These are phyloP conservation scores for Cordia subcordata DNA, from an alignment of 257 asterid genomes.

Conservation along the genomic window DNA sequence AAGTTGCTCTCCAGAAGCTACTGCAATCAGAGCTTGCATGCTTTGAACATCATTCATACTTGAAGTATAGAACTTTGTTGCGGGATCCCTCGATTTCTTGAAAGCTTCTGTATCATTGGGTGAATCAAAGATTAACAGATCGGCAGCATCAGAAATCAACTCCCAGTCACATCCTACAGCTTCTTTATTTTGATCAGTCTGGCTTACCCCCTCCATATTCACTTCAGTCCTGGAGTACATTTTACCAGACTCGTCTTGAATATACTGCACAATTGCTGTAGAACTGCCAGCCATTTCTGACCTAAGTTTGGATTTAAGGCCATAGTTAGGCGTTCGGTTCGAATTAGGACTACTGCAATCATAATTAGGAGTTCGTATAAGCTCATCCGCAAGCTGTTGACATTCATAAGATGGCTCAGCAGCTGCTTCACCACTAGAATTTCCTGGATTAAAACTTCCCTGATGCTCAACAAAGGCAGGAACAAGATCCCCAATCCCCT, in stretches of 20 bases:
- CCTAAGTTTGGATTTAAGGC: slow-evolving; percentile 21
- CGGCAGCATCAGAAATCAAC: slow-evolving; percentile 55
- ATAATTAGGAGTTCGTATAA: slow-evolving; percentile 24
- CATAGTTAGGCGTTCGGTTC: slow-evolving; percentile 18
- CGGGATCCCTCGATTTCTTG: neutral
- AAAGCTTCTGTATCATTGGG: slow-evolving; percentile 11
- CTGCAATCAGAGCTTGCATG: neutral
- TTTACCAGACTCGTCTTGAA: slow-evolving; percentile 30
- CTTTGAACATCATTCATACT: neutral
- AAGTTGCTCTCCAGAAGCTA: slow-evolving; percentile 29
- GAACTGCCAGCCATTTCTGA: slow-evolving; percentile 36
- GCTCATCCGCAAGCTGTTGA: slow-evolving; percentile 12
- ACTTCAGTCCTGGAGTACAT: slow-evolving; percentile 24
- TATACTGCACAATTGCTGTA: slow-evolving; percentile 27
- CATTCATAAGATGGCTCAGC: slow-evolving; percentile 43
- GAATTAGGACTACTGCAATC: slow-evolving; percentile 39
- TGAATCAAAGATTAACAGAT: slow-evolving; percentile 64
- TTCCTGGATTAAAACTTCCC: slow-evolving; percentile 33
- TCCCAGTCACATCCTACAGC: slow-evolving; percentile 57
- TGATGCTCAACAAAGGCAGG: slow-evolving; percentile 18
- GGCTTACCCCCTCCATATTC: slow-evolving; percentile 27
- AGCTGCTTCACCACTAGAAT: slow-evolving; percentile 22
- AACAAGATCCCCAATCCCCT: slow-evolving; percentile 11
- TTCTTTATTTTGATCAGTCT: slow-evolving; percentile 41
- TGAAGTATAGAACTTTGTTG: neutral